phyloP scores from a whole-genome alignment of 805 yeast species.

The Lachancea mirantina region DNA sequence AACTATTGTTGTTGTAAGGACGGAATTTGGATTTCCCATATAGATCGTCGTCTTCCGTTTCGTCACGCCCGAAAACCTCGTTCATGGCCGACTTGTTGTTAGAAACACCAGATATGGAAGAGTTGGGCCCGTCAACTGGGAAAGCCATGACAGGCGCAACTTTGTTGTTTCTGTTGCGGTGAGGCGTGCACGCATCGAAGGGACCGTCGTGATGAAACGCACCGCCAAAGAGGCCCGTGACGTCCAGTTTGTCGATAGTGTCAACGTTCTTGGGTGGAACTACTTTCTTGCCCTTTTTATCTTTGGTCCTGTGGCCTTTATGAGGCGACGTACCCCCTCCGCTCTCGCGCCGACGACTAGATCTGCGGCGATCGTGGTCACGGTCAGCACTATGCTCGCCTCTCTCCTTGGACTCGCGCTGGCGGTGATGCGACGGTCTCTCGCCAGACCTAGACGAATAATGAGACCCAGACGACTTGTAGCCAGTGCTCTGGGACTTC shows the following conservation, averaged over 20 bases:
- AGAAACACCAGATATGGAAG: constrained; percentile 64
- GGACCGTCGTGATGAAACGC: constrained; percentile 99
- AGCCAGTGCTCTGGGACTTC: too few relatives aligned
- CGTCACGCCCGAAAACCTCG: constrained; percentile 64
- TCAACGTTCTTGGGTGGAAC: constrained; percentile 69
- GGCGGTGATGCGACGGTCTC: constrained; percentile 2
- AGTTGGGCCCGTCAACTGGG: constrained; percentile 93
- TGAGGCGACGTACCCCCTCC: constrained; percentile 8
- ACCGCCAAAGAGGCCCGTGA: constrained; percentile 88
- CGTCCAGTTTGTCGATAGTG: constrained; percentile 91
- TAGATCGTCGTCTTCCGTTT: constrained; percentile 42
- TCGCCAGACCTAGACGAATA: constrained; percentile 17
- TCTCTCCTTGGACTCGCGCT: constrained; percentile 12
- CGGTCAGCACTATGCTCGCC: constrained; percentile 11
- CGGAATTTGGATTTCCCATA: constrained; percentile 13
- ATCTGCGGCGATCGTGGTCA: constrained; percentile 9
- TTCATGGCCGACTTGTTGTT: constrained; percentile 60
- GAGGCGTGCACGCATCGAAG: constrained; percentile 97
- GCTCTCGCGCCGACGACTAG: constrained; percentile 12
- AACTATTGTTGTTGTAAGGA: constrained; percentile 13
- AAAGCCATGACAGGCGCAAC: constrained; percentile 93
- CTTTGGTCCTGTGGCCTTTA: constrained; percentile 12
- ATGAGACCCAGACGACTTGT: too few relatives aligned
- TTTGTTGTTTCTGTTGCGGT: constrained; percentile 68
- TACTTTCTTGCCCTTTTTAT: constrained; percentile 22